Evolutionary conservation across 2,329 filamentous ascomycete species (phyloP).

Genomic region (Fusarium begoniae): DNA sequence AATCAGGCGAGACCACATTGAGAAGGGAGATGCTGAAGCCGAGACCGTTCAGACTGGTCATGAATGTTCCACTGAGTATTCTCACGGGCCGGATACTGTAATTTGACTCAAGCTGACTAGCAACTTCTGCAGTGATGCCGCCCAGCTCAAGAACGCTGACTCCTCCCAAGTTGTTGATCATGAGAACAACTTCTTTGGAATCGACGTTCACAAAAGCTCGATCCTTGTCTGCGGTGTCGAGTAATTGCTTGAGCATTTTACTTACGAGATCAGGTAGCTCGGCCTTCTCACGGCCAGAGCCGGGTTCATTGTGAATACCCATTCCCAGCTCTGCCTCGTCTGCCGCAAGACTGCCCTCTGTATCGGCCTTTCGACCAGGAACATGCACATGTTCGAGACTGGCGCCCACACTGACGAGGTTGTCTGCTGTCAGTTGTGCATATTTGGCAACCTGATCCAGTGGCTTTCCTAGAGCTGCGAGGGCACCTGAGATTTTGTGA

Average conservation of each 20-base stretch:
- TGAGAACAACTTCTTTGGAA: slow-evolving; percentile 70
- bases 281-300: slow-evolving; percentile 62
- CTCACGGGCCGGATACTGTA: slow-evolving; percentile 71
- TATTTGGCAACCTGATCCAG: slow-evolving; percentile 78
- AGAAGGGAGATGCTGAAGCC: slow-evolving; percentile 79
- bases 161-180: slow-evolving; percentile 81
- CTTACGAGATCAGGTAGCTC: slow-evolving; percentile 64
- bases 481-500: slow-evolving; percentile 87
- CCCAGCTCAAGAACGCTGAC: slow-evolving; percentile 77
- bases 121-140: slow-evolving; percentile 75
- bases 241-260: slow-evolving; percentile 75
- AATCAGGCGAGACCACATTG: slow-evolving; percentile 68
- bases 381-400: slow-evolving; percentile 94
- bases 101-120: slow-evolving; percentile 65
- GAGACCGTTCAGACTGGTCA: slow-evolving; percentile 80
- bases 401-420: slow-evolving; percentile 85
- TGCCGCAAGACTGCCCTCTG: slow-evolving; percentile 63
- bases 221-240: slow-evolving; percentile 72
- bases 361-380: slow-evolving; percentile 74
- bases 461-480: slow-evolving; percentile 75
- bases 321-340: slow-evolving; percentile 74
- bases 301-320: slow-evolving; percentile 80
- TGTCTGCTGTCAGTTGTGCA: slow-evolving; percentile 75
- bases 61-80: slow-evolving; percentile 75
- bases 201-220: slow-evolving; percentile 74